Conservation (phyloP, 2,329 filamentous ascomycete species). For the Mycosphaerella sp. region DNA sequence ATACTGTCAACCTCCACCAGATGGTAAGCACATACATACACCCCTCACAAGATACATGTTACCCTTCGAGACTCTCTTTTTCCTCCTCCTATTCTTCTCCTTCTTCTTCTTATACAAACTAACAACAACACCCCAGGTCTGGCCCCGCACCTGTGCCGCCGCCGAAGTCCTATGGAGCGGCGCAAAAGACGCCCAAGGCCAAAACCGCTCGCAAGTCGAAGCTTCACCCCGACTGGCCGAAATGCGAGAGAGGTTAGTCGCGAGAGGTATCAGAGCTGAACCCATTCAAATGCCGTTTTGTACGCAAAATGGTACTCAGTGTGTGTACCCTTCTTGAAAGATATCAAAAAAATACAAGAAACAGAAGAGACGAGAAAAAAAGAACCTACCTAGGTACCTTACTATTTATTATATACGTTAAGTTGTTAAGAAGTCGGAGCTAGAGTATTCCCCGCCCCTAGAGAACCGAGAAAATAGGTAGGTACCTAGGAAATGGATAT, state of each 20-base stretch:
- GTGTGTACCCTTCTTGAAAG: constrained; percentile 27
- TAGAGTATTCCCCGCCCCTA: no score
- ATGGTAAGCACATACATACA: constrained; percentile 37
- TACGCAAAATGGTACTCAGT: constrained; percentile 54
- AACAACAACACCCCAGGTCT: constrained; percentile 42
- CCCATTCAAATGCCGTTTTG: constrained; percentile 70
- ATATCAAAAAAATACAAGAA: no score
- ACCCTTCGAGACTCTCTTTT: no score
- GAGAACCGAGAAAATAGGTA: no score
- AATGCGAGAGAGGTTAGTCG: constrained; percentile 69
- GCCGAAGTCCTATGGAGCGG: constrained; percentile 79
- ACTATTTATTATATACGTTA: no score
- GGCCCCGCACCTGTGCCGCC: constrained; percentile 69
- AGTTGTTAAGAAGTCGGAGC: no score
- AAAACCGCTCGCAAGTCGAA: constrained; percentile 65
- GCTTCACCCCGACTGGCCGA: constrained; percentile 65
- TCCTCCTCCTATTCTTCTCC: background rate
- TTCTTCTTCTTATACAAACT: background rate
- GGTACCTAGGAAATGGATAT: no score
- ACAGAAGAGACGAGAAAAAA: no score
- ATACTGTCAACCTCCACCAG: constrained; percentile 66
- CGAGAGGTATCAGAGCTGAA: constrained; percentile 57
- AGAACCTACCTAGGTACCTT: no score
- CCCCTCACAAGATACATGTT: no score
- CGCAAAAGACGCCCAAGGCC: constrained; percentile 54